Conservation (phyloP, 352 stramenopile genomes). For the Phytophthora multivora region DNA sequence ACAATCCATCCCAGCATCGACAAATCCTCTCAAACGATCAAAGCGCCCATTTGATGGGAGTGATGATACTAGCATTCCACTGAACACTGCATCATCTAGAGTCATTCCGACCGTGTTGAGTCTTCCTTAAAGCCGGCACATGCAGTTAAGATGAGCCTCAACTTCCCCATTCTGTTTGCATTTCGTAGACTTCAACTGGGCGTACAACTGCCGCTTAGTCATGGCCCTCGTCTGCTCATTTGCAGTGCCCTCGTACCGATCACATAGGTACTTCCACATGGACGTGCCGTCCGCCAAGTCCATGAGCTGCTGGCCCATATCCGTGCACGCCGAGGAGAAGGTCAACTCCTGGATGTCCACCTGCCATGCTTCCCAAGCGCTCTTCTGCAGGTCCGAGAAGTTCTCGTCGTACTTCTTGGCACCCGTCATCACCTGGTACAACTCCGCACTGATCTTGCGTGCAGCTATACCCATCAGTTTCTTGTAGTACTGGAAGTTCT, state of each 20-base stretch:
- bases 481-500: constrained; percentile 17
- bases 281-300: background rate
- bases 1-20: constrained; percentile 8
- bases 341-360: constrained; percentile 2
- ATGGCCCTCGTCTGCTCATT: constrained; percentile 1
- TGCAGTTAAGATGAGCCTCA: constrained; percentile 14
- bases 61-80: constrained; percentile 9
- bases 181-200: background rate
- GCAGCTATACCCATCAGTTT: constrained; percentile 9
- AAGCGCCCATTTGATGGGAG: constrained; percentile 11
- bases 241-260: background rate
- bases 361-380: background rate
- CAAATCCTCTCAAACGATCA: constrained; percentile 5
- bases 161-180: constrained; percentile 3
- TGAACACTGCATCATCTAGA: constrained; percentile 9
- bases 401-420: background rate
- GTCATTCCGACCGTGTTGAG: constrained; percentile 12
- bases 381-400: background rate
- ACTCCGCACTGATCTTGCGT: background rate
- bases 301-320: constrained; percentile 4
- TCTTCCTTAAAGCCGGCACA: constrained; percentile 1
- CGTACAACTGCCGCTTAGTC: constrained; percentile 7
- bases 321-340: background rate
- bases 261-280: constrained; percentile 2
- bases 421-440: constrained; percentile 7